Evolutionary conservation across 2,329 filamentous ascomycete genomes (phyloP).

Genomic region (Aurifilum marmelostoma): DNA sequence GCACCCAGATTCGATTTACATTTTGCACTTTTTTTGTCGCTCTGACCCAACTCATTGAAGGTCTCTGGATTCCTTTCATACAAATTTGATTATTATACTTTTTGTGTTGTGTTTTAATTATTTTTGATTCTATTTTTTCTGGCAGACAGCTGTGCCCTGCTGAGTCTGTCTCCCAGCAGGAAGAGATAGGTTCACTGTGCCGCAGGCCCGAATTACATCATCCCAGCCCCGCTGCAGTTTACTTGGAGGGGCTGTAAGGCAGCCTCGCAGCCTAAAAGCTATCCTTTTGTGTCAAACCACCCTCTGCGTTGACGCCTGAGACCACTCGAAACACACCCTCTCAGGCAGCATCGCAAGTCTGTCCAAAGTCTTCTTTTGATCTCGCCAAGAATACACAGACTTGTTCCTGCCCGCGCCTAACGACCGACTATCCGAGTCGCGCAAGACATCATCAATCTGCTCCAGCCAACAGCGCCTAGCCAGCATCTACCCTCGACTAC

Average conservation of each 20-base stretch:
- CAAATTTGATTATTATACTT: constrained; percentile 24
- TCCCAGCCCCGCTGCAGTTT: constrained; percentile 25
- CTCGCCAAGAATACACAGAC: neutral
- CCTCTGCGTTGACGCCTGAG: neutral
- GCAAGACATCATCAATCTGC: neutral
- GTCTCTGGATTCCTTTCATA: neutral
- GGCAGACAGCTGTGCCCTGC: neutral
- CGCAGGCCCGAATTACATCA: constrained; percentile 13
- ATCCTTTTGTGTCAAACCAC: neutral
- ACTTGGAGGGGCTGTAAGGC: constrained; percentile 19
- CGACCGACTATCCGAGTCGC: neutral
- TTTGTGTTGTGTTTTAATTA: constrained; percentile 4
- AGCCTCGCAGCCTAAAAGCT: constrained; percentile 5
- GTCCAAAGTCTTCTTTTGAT: neutral
- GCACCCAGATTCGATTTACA: constrained; percentile 46
- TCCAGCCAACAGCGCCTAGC: neutral
- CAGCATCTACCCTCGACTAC: neutral
- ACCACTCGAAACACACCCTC: neutral
- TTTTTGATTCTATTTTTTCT: neutral
- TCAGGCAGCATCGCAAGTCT: neutral
- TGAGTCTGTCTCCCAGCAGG: neutral
- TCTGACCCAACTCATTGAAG: neutral
- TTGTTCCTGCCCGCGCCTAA: neutral
- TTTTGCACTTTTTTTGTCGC: constrained; percentile 33
- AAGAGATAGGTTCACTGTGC: neutral